Base-by-base conservation (phyloP, 306 rosid species). In the Vigna mungo region DNA sequence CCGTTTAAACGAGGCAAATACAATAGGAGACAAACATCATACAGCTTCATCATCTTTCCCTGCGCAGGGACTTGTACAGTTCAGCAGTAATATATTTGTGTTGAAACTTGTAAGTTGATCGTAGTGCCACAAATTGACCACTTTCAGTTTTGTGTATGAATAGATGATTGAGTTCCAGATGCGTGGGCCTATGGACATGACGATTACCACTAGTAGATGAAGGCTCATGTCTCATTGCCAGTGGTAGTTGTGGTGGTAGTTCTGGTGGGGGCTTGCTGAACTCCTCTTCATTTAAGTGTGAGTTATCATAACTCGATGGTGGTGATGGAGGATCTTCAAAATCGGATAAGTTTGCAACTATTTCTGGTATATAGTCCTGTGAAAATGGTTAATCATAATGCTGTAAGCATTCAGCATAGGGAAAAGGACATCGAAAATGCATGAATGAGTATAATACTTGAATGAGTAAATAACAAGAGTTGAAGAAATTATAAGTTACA, bases 251-350 rank as follows among this genome's bases (percentile, higher is more conserved):
- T 43, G 88, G 87, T 21, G 98, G 97, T 66, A 90, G 69, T 61
- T 87, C 91, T 13, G 96, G 96, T n/a, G 97, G 97, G 67, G 90
- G 88, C 76, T 82, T 87, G 21, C 85, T 72, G 68, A 82, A 95
- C 54, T 92, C 97, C 9, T 89, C 89, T 12, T 88, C 92, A 6
- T 70, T 78, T 52, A 92, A 78, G 73, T 37, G 56, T 58, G 74
- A 75, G 84, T 87, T 90, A 41, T 89, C 89, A 14, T 95, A 95
- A 87, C 96, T 95, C 39, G 91, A 87, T 44, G 96, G 89, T 20
- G 98, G 97, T n/a, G 97, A 92, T 58, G 91, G 81, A 43, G 96
- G 95, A 79, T 82, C 63, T 75, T 88, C 89, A 2, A 80, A 72
- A 32, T 85, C 90, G 15, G 87, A 75, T 5, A 87, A 78, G 54